Evolutionary conservation across 2,329 filamentous ascomycete genomes (phyloP), one percentile per base, ranked within the genome.

Genomic region (Paramyrothecium sp.): DNA sequence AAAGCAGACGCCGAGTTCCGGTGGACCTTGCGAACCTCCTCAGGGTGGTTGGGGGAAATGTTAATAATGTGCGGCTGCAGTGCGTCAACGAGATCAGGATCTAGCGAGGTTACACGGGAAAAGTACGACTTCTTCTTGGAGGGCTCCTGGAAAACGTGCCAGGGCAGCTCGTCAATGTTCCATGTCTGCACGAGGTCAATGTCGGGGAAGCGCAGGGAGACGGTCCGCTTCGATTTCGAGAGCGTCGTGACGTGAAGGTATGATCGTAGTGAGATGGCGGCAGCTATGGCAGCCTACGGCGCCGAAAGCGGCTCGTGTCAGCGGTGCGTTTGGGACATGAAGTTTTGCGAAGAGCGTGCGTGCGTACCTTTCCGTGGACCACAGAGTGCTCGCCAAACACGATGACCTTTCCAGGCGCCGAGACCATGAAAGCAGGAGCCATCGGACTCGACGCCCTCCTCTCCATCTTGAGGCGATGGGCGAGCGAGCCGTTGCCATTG

Each of bases 331-430:
- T 57, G 26, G 38, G 46, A 13, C 50, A 41, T 7, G 20, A 34
- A 21, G 50, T 46, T 12, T 12, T 21, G 3, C 7, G 49, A 44
- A 22, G n/a, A 22, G 5, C 19, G 23, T n/a, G n/a, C n/a, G 17
- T 65, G 34, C 76, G 56, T 77, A 91, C 90, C 85, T 97, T 98
- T 70, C 93, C 93, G 70, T 99, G 87, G 20, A 99, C 95, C n/a
- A 98, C 95, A 2, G 95, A 90, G 78, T 99, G 95, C 74, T 99
- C 95, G 64, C 95, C 95, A 76, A 94, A 98, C 54, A 98, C 91
- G 72, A 99, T 99, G 70, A 97, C 95, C 74, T 99, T 99, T 62
- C 94, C 96, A 0, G 95, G 95, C 2, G 96, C 94, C 17, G 95
- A 98, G 57, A 98, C 93, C 91, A 99, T 97, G 72, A 99, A 99